Base-by-base conservation (phyloP, 768 basidiomycete genomes). In the Cytidiella melzeri region DNA sequence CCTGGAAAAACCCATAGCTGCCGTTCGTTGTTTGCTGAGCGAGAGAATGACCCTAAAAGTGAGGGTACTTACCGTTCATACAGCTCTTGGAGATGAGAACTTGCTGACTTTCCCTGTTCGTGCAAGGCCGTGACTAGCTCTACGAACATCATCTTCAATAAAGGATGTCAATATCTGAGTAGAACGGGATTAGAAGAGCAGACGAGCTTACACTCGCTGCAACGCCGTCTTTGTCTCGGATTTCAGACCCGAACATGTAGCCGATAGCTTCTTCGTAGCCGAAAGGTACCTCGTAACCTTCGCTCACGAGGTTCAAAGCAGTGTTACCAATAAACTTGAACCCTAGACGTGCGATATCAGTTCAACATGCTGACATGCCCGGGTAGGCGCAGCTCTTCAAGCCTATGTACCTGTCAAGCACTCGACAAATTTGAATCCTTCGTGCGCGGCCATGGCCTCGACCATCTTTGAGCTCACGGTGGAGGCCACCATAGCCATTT, bases 211-310 rank as follows among this genome's bases (percentile, higher is more conserved):
- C 91, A 20, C 83, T 81, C 4, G 90, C 89, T 43, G 86, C 77
- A 45, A 94, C 79, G 2, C 92, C 92, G 61, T 94, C 92, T 62
- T 94, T 94, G 63, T 94, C 92, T 28, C 86, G 74, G 55, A 93
- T 79, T 23, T 81, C 70, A 12, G 77, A 70, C 23, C 88, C 87
- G 64, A 91, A 82, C 89, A 92, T 92, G 61, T 79, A 94, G 3
- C 92, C 92, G 47, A 94, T 92, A 1, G 92, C 92, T 66, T 94
- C 92, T 61, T 94, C 92, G 59, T 94, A 94, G 9, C 84, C 89
- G 58, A 93, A 92, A 0, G 77, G 79, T 9, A 68, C 67, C 37
- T 83, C 76, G 58, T 77, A 88, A 1, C 89, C 91, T 34, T 80
- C 67, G 38, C 68, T 61, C 12, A 76, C 81, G 13, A 92, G 74